Conservation (phyloP, 2,329 filamentous ascomycete species). For the Colletotrichum scovillei region DNA sequence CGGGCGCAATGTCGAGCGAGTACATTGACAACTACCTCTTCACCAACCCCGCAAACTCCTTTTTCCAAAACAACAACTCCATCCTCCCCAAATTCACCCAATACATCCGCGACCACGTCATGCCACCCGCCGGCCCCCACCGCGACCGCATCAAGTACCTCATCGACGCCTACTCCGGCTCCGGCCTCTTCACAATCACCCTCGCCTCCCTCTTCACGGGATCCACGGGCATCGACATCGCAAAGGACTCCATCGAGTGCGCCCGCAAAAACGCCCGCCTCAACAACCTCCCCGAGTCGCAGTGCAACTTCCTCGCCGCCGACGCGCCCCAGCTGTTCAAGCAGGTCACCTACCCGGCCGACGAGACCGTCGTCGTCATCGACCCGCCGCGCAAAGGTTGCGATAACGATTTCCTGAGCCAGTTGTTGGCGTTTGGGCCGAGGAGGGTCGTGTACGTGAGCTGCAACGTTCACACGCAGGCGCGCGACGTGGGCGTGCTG, state of each 20-base stretch:
- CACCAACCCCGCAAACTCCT: conserved; percentile 90
- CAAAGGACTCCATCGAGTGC: conserved; percentile 79
- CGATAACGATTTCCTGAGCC: conserved; percentile 83
- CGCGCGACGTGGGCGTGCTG: conserved; percentile 88
- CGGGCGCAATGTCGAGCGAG: conserved; percentile 85
- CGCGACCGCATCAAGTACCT: conserved; percentile 77
- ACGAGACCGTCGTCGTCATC: conserved; percentile 92
- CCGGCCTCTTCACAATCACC: conserved; percentile 95
- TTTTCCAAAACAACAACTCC: conserved; percentile 99
- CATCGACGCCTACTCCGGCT: conserved; percentile 97
- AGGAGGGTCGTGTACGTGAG: conserved; percentile 90
- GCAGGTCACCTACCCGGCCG: conserved; percentile 76
- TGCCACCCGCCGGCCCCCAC: conserved; percentile 59
- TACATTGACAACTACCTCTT: conserved; percentile 89
- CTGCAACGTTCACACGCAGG: conserved; percentile 98
- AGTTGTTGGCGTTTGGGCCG: conserved; percentile 83
- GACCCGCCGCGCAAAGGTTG: conserved; percentile 98
- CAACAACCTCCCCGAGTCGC: conserved; percentile 75
- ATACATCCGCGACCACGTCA: conserved; percentile 85
- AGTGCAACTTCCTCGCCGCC: conserved; percentile 87
- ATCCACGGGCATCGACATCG: conserved; percentile 91
- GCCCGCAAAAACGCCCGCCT: conserved; percentile 82
- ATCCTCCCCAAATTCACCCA: conserved; percentile 89
- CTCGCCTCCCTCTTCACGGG: conserved; percentile 86
- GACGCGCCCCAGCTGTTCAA: conserved; percentile 88